Base-by-base conservation (phyloP, 75 land plant genomes). In the Chamaecyparis obtusa region DNA sequence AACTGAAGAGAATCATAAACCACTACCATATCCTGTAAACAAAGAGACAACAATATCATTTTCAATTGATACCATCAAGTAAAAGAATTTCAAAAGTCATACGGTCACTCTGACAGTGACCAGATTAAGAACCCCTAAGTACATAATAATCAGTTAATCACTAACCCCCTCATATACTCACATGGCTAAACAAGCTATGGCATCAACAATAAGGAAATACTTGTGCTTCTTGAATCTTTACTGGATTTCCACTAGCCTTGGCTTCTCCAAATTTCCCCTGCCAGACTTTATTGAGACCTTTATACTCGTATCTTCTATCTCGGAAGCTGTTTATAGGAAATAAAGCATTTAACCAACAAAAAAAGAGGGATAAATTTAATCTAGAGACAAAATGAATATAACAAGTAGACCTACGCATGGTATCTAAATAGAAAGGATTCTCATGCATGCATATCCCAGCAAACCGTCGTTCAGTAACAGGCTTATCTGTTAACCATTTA, bases 361-460 rank as follows among this genome's bases (percentile, higher is more conserved):
- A 44, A 17, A 85, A 35, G 33, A 51, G 19, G 33, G 54, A 51
- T 16, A 32, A 36, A 71, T 48, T 35, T 76, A 80, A 84, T 15
- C 57, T 57, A 84, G 54, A 44, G 5, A 43, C 32, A 85, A 60
- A 48, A 78, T 78, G 69, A 79, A 69, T 67, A 44, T 35, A 43
- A 87, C 15, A 16, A 15, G 67, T 83, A 69, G 16, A 98, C 99
- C 99, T 98, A 77, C 99, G 95, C 60, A 98, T 99, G 74, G 99
- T 98, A 86, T 98, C 99, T 32, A 95, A 93, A 90, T 98, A 98
- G 83, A 98, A 98, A 32, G 99, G 90, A 88, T 98, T 98, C 90
- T 98, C 99, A 54, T 99, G 93, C 99, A 98, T 98, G 92, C 99
- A 98, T 49, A 98, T 91, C 39, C 96, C 97, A 19, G 99, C 99